Conservation (phyloP, 108 stramenopile species). For the Cyclotella atomus region DNA sequence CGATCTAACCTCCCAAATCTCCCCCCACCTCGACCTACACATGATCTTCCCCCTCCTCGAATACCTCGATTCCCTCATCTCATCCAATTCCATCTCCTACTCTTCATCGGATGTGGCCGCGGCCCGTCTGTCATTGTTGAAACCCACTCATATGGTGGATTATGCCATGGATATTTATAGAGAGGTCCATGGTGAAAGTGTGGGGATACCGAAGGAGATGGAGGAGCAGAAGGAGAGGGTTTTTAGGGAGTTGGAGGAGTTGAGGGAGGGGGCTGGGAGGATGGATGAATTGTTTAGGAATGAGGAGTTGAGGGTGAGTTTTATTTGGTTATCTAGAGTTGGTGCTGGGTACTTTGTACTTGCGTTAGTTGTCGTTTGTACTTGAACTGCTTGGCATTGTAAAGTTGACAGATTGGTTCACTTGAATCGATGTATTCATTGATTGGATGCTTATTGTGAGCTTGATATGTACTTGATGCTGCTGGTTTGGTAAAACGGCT, state of each 20-base stretch:
- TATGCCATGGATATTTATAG: slow-evolving; percentile 91
- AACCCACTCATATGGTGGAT: slow-evolving; percentile 93
- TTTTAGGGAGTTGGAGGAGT: slow-evolving; percentile 73
- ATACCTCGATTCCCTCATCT: slow-evolving; percentile 84
- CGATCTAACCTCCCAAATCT: slow-evolving; percentile 87
- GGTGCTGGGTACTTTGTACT: too few species aligned
- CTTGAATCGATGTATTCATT: too few species aligned
- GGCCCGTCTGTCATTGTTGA: slow-evolving; percentile 78
- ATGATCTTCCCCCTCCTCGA: slow-evolving; percentile 95
- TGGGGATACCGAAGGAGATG: slow-evolving; percentile 70
- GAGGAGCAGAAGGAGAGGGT: slow-evolving; percentile 80
- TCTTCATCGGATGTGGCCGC: slow-evolving; percentile 72
- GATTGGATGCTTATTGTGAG: too few species aligned
- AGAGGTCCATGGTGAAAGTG: slow-evolving; percentile 60
- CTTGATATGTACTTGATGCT: too few species aligned
- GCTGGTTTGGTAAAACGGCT: too few species aligned
- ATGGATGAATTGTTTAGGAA: slow-evolving; percentile 76
- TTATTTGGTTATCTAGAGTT: too few species aligned
- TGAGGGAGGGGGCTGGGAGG: slow-evolving; percentile 69
- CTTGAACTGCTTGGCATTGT: too few species aligned
- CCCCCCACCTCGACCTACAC: slow-evolving; percentile 94
- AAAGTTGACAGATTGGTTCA: too few species aligned
- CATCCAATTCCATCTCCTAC: slow-evolving; percentile 63
- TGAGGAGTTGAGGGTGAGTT: slow-evolving; percentile 78
- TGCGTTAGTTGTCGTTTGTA: too few species aligned